phyloP scores from a whole-genome alignment of 176 grass and related monocot species.

The Microstegium vimineum region DNA sequence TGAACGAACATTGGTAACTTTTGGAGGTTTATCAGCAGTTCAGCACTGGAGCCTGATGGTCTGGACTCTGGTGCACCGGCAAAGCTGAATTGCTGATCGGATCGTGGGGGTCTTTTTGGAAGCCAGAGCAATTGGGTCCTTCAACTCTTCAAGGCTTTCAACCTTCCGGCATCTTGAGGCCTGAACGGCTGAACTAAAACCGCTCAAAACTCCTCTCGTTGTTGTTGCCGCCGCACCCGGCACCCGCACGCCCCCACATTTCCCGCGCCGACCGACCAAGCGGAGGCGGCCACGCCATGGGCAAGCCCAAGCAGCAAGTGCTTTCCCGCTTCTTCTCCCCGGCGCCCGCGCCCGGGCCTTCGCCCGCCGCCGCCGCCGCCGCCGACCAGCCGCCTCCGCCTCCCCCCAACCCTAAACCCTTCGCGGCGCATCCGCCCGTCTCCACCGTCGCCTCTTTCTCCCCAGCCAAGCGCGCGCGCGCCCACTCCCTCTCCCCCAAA shows the following conservation, averaged over 20 bases:
- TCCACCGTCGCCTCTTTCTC: conserved; percentile 63
- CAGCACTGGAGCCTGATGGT: neutral
- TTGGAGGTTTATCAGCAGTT: no score
- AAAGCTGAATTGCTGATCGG: neutral
- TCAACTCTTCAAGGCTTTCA: no score
- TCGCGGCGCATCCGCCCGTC: conserved; percentile 14
- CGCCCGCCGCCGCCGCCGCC: conserved; percentile 2
- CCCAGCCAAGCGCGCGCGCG: conserved; percentile 60
- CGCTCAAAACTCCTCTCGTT: neutral
- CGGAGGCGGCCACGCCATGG: conserved; percentile 37
- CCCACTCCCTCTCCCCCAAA: conserved; percentile 61
- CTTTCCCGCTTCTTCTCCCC: conserved; percentile 87
- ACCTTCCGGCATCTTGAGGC: no score
- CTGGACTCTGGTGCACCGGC: neutral
- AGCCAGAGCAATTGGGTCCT: neutral
- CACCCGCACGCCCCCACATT: conserved; percentile 4
- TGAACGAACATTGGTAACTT: no score
- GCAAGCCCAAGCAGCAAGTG: conserved; percentile 81
- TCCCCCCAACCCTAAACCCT: conserved; percentile 25
- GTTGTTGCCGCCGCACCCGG: neutral
- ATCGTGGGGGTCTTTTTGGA: neutral
- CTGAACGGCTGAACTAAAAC: no score
- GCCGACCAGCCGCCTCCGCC: conserved; percentile 26
- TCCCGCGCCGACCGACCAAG: neutral
- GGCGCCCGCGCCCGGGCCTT: conserved; percentile 21